phyloP scores from a whole-genome alignment of 495 filamentous ascomycete species.

The Aspergillus homomorphus region DNA sequence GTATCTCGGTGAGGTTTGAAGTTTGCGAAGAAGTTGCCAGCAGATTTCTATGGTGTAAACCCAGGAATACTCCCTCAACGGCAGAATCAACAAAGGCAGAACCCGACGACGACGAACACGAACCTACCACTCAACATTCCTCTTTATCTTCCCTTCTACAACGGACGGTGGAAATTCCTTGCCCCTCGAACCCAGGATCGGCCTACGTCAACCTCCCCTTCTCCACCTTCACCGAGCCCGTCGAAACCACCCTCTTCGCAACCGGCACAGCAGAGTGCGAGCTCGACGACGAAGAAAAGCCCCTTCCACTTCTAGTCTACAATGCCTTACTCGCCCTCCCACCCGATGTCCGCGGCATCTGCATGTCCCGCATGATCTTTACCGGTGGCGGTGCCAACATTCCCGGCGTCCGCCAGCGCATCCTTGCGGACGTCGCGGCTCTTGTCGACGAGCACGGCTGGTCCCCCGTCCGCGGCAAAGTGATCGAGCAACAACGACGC shows the following conservation, averaged over 20 bases:
- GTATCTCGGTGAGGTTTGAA: slow-evolving; percentile 58
- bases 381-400: slow-evolving; percentile 79
- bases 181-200: slow-evolving; percentile 38
- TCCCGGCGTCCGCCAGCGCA: slow-evolving; percentile 73
- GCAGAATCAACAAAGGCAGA: not conserved
- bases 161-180: slow-evolving; percentile 40
- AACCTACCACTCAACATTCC: not conserved
- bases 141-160: slow-evolving; percentile 5
- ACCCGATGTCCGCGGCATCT: slow-evolving; percentile 74
- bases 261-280: slow-evolving; percentile 47
- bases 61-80: slow-evolving; percentile 13
- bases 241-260: slow-evolving; percentile 72
- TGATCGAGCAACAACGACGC: slow-evolving; percentile 50
- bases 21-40: slow-evolving; percentile 74
- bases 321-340: slow-evolving; percentile 69
- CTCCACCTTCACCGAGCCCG: slow-evolving; percentile 64
- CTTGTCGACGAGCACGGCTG: slow-evolving; percentile 68
- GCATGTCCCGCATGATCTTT: slow-evolving; percentile 88
- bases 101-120: slow-evolving; percentile 2
- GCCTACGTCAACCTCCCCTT: slow-evolving; percentile 57
- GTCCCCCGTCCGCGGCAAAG: slow-evolving; percentile 67
- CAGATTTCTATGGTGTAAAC: slow-evolving; percentile 74
- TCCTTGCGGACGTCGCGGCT: slow-evolving; percentile 67
- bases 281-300: slow-evolving; percentile 81
- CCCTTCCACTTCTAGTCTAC: slow-evolving; percentile 72